Evolutionary conservation across 1,139 yeast genomes (phyloP).

Genomic region (Meyerozyma elateridarum): DNA sequence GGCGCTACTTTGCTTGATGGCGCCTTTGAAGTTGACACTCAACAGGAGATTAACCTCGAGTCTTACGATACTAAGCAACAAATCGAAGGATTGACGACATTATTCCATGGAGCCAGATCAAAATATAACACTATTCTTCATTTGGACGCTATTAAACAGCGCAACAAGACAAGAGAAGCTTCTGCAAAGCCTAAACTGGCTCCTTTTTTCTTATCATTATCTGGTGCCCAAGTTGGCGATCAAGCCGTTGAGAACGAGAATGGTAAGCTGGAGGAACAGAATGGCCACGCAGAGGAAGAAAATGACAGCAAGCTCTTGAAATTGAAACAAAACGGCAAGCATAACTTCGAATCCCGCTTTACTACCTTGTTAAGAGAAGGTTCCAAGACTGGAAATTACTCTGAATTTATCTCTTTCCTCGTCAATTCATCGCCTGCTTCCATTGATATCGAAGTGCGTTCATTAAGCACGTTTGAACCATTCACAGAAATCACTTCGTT

Average conservation of each 20-base stretch:
- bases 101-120: slow-evolving; percentile 71
- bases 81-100: slow-evolving; percentile 61
- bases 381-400: slow-evolving; percentile 34
- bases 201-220: slow-evolving; percentile 71
- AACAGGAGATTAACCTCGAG: slow-evolving; percentile 21
- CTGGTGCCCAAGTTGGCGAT: slow-evolving; percentile 67
- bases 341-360: slow-evolving; percentile 67
- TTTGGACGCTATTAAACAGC: slow-evolving; percentile 74
- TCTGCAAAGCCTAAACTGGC: slow-evolving; percentile 81
- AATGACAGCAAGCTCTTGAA: slow-evolving; percentile 23
- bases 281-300: slow-evolving; percentile 14
- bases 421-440: slow-evolving; percentile 69
- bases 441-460: slow-evolving; percentile 82
- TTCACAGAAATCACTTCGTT: slow-evolving; percentile 62
- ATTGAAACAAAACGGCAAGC: slow-evolving; percentile 21
- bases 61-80: slow-evolving; percentile 60
- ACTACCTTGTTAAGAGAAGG: slow-evolving; percentile 61
- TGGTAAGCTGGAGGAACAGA: slow-evolving; percentile 15
- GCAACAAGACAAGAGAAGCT: slow-evolving; percentile 88
- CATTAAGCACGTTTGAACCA: slow-evolving; percentile 64
- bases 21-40: slow-evolving; percentile 42
- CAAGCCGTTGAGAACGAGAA: slow-evolving; percentile 61
- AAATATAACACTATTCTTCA: slow-evolving; percentile 77
- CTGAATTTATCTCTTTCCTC: slow-evolving; percentile 50
- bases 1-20: slow-evolving; percentile 76